Percentiles rank a stretch among this genome's conserved stretches.
Evolutionary conservation across 148 eudicot species (phyloP).

Genomic region (Linanthus parryae): DNA sequence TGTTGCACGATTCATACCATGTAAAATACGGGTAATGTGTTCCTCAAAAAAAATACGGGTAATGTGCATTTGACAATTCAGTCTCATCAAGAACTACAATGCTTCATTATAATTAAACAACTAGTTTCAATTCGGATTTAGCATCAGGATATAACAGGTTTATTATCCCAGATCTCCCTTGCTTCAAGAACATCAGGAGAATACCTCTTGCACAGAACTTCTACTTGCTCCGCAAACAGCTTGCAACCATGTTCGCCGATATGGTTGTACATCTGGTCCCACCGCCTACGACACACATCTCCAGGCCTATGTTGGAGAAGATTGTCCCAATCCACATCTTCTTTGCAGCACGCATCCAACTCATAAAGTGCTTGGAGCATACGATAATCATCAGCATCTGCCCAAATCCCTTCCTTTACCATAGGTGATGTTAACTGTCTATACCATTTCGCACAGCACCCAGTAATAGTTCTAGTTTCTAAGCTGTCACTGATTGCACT

Average conservation of each 20-base stretch:
- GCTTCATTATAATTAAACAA: too few species aligned
- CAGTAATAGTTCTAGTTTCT: neutral
- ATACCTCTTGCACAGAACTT: conserved; percentile 7
- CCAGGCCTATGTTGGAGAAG: conserved; percentile 13
- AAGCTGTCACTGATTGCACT: conserved; percentile 1
- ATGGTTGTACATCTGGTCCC: conserved; percentile 9
- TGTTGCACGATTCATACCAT: too few species aligned
- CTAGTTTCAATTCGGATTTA: too few species aligned
- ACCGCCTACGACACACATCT: conserved; percentile 6
- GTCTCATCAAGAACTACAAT: too few species aligned
- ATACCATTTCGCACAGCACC: conserved; percentile 7
- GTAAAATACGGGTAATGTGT: too few species aligned
- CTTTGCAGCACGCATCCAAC: conserved; percentile 7
- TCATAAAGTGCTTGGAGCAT: conserved; percentile 5
- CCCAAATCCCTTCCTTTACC: conserved; percentile 10
- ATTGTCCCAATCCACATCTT: conserved; percentile 13
- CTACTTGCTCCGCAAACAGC: conserved; percentile 6
- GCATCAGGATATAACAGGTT: conserved; percentile 1
- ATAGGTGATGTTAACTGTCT: conserved; percentile 7
- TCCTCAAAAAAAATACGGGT: too few species aligned
- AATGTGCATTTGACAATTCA: too few species aligned
- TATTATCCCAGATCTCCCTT: conserved; percentile 5
- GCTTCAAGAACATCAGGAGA: conserved; percentile 2
- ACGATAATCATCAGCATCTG: conserved; percentile 6
- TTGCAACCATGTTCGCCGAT: conserved; percentile 6